A percentile compares a stretch with the other conserved stretches of the same genome.
phyloP scores from a whole-genome alignment of 495 filamentous ascomycete genomes.

The Podospora bellae-mahoneyi region DNA sequence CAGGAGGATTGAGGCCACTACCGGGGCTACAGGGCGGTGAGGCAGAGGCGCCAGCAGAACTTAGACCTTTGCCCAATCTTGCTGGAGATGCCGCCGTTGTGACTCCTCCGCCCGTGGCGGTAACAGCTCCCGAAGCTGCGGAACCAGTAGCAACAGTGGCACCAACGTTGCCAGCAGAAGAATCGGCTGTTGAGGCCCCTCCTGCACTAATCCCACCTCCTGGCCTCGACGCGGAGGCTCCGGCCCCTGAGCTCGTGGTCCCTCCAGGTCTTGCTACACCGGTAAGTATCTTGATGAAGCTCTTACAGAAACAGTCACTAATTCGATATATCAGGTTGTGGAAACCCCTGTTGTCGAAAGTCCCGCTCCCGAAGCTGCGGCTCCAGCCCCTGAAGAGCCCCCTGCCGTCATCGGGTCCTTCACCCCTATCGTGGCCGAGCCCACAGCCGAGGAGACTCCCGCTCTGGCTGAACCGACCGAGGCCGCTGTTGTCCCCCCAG shows the following conservation, averaged over 20 bases:
- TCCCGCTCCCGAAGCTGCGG: not conserved
- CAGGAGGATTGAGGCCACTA: constrained; percentile 20
- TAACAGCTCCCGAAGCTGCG: constrained; percentile 3
- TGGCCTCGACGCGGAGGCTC: constrained; percentile 7
- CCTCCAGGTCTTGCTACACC: constrained; percentile 18
- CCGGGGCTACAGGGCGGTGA: constrained; percentile 23
- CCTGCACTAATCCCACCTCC: constrained; percentile 13
- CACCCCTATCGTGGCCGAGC: not conserved
- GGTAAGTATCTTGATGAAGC: constrained; percentile 10
- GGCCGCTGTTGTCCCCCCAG: not conserved
- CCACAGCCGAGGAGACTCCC: not conserved
- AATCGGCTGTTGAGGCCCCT: constrained; percentile 3
- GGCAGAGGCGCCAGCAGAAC: constrained; percentile 10
- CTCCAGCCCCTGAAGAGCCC: not conserved
- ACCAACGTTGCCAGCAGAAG: constrained; percentile 11
- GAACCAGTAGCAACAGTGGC: not conserved
- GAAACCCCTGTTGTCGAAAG: not conserved
- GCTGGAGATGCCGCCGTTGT: constrained; percentile 6
- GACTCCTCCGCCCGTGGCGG: constrained; percentile 4
- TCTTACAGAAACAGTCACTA: not conserved
- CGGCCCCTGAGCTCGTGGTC: constrained; percentile 13
- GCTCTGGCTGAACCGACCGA: not conserved
- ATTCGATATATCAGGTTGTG: not conserved
- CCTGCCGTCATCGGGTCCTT: constrained; percentile 4
- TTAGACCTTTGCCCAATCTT: constrained; percentile 26